These are phyloP conservation scores for Apiospora pterosperma DNA, from an alignment of 2,329 filamentous ascomycete genomes.

Conservation along the genomic window DNA sequence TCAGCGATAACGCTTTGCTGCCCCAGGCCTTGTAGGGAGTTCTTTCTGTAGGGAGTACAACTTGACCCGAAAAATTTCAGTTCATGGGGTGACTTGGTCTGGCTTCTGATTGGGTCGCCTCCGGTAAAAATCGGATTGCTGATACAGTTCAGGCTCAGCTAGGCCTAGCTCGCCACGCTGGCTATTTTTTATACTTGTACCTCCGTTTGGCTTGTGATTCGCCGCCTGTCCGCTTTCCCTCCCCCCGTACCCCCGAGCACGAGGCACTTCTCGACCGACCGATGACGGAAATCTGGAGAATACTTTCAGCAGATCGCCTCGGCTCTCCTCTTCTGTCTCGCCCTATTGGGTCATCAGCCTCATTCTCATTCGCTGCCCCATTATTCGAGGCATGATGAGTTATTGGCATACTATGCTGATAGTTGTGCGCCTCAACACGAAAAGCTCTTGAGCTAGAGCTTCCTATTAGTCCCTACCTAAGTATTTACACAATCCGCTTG, in stretches of 20 bases:
- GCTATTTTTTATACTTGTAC: too few relatives aligned
- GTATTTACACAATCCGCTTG: neutral
- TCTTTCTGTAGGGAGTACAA: neutral
- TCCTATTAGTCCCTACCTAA: neutral
- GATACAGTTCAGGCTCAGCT: neutral
- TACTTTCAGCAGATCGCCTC: neutral
- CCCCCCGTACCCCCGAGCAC: neutral
- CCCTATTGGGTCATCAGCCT: neutral
- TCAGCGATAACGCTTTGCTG: neutral
- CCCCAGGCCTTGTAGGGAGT: neutral
- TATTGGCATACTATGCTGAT: neutral
- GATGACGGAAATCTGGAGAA: constrained; percentile 1
- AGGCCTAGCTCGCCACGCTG: neutral
- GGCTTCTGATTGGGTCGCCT: neutral
- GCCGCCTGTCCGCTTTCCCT: neutral
- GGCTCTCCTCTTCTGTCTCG: neutral
- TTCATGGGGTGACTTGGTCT: neutral
- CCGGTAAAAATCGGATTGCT: neutral
- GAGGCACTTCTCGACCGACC: neutral
- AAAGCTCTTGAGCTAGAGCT: too few relatives aligned
- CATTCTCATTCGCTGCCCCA: neutral
- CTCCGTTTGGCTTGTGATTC: neutral
- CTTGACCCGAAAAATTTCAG: neutral
- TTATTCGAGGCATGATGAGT: neutral
- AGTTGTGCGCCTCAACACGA: too few relatives aligned